Percentiles rank a stretch among this genome's conserved stretches.
Conservation (phyloP, 1,139 yeast genomes). For the Sugiyamaella xylanicola region DNA sequence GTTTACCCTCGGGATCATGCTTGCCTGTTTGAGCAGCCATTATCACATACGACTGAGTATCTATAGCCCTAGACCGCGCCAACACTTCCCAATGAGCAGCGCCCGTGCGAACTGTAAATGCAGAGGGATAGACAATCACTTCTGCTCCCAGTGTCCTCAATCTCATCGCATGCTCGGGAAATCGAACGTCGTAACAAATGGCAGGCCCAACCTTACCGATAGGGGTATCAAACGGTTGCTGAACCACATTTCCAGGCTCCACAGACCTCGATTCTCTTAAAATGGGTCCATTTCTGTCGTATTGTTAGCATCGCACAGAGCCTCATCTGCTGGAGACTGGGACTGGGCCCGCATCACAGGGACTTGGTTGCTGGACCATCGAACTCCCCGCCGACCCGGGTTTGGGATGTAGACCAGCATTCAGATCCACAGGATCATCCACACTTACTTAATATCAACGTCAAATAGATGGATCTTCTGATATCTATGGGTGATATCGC, state of each 20-base stretch:
- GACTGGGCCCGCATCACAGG: neutral
- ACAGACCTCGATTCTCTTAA: slow-evolving; percentile 77
- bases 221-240: slow-evolving; percentile 60
- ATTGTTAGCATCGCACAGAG: slow-evolving; percentile 2
- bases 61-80: slow-evolving; percentile 83
- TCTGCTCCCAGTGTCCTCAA: slow-evolving; percentile 75
- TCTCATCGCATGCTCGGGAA: slow-evolving; percentile 76
- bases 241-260: slow-evolving; percentile 66
- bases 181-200: slow-evolving; percentile 85
- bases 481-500: slow-evolving; percentile 66
- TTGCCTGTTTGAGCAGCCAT: slow-evolving; percentile 91
- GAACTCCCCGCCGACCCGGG: no score
- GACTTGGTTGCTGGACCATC: no score
- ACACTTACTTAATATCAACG: slow-evolving; percentile 67
- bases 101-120: slow-evolving; percentile 90
- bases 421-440: no score
- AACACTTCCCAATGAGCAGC: slow-evolving; percentile 84
- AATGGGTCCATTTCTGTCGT: slow-evolving; percentile 47
- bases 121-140: slow-evolving; percentile 80
- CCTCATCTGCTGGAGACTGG: neutral
- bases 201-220: slow-evolving; percentile 70
- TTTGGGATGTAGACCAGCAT: no score
- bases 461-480: slow-evolving; percentile 90
- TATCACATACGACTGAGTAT: slow-evolving; percentile 81
- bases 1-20: slow-evolving; percentile 54